phyloP scores from a whole-genome alignment of 805 yeast species.

The Blastobotrys parvus region DNA sequence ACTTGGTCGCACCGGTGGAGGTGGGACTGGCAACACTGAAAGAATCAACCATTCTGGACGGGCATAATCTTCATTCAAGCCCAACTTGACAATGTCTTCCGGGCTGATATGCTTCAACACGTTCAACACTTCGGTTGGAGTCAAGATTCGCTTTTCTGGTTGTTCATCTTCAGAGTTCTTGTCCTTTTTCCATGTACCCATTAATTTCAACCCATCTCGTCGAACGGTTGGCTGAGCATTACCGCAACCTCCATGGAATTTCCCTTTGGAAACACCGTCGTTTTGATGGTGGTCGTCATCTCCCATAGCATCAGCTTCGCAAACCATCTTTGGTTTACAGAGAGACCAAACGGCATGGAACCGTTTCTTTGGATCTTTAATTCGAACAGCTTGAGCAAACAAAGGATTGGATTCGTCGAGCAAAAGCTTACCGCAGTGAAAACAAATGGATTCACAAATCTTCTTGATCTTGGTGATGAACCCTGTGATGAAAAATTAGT shows the following conservation, averaged over 20 bases:
- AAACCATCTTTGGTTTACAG: slow-evolving; percentile 86
- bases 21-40: slow-evolving; percentile 98
- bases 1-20: slow-evolving; percentile 98
- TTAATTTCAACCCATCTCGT: slow-evolving; percentile 87
- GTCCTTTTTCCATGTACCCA: slow-evolving; percentile 98
- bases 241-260: slow-evolving; percentile 93
- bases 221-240: slow-evolving; percentile 93
- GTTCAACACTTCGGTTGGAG: slow-evolving; percentile 82
- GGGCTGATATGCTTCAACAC: slow-evolving; percentile 86
- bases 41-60: slow-evolving; percentile 98
- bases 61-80: slow-evolving; percentile 92
- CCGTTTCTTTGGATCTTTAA: slow-evolving; percentile 90
- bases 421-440: slow-evolving; percentile 95
- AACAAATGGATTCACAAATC: slow-evolving; percentile 92
- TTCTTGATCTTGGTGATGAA: slow-evolving; percentile 90
- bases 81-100: slow-evolving; percentile 73
- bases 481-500: too few relatives aligned
- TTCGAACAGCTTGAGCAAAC: slow-evolving; percentile 80
- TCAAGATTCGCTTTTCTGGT: slow-evolving; percentile 69
- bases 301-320: slow-evolving; percentile 73
- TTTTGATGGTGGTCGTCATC: slow-evolving; percentile 44
- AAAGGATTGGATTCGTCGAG: slow-evolving; percentile 74
- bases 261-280: slow-evolving; percentile 31
- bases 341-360: slow-evolving; percentile 94
- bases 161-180: slow-evolving; percentile 74